Conservation (phyloP, 352 stramenopile genomes). For the Nothophytophthora sp. region DNA sequence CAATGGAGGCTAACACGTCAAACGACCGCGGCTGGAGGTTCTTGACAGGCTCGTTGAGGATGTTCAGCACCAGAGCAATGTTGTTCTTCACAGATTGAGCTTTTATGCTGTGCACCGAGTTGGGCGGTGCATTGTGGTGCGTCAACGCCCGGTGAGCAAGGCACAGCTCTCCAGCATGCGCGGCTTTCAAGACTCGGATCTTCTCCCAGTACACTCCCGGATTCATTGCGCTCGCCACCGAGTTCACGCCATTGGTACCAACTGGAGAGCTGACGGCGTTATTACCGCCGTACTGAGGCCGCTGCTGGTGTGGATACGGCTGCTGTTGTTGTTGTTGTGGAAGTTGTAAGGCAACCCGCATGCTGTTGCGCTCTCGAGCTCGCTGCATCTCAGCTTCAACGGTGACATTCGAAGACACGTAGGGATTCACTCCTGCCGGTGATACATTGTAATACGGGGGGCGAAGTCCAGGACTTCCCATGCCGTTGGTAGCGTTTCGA, state of each 20-base stretch:
- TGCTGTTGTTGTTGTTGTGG: slow-evolving; percentile 1
- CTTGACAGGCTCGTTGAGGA: slow-evolving; percentile 52
- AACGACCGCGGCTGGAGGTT: slow-evolving; percentile 55
- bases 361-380: slow-evolving; percentile 36
- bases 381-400: slow-evolving; percentile 57
- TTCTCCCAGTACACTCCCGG: slow-evolving; percentile 73
- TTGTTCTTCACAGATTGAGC: slow-evolving; percentile 84
- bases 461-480: slow-evolving; percentile 17
- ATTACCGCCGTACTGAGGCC: slow-evolving; percentile 13
- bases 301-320: slow-evolving; percentile 16
- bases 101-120: slow-evolving; percentile 67
- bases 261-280: slow-evolving; percentile 16
- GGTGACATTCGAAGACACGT: slow-evolving; percentile 30
- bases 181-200: slow-evolving; percentile 53
- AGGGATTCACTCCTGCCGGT: slow-evolving; percentile 15
- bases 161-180: slow-evolving; percentile 48
- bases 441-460: slow-evolving; percentile 48
- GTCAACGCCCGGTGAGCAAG: slow-evolving; percentile 67
- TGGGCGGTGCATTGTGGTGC: slow-evolving; percentile 60
- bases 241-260: slow-evolving; percentile 3
- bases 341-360: slow-evolving; percentile 16
- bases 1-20: slow-evolving; percentile 76
- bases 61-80: slow-evolving; percentile 67
- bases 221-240: slow-evolving; percentile 22
- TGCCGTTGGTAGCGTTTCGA: slow-evolving; percentile 14